These are phyloP conservation scores for Kazachstania psychrophila DNA, from an alignment of 805 yeast species.

Conservation along the genomic window DNA sequence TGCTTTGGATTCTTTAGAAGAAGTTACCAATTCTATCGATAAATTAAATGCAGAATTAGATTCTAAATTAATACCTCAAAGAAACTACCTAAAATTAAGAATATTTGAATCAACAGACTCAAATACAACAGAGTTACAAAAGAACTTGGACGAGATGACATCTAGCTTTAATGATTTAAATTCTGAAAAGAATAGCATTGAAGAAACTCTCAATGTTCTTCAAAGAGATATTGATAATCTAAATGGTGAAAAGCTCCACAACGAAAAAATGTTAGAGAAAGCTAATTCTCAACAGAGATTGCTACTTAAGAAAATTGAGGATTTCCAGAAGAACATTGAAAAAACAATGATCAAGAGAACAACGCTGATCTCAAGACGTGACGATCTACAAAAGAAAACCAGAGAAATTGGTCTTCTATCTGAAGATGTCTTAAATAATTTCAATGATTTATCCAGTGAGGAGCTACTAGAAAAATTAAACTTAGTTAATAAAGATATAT, in stretches of 20 bases:
- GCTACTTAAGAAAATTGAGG: constrained; percentile 47
- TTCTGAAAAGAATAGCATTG: constrained; percentile 23
- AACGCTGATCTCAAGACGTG: constrained; percentile 49
- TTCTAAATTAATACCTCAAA: constrained; percentile 49
- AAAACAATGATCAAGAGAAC: constrained; percentile 54
- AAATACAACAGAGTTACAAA: constrained; percentile 8
- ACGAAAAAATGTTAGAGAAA: constrained; percentile 36
- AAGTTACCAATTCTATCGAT: constrained; percentile 18
- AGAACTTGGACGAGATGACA: constrained; percentile 21
- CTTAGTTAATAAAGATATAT: constrained; percentile 46
- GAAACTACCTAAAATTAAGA: constrained; percentile 31
- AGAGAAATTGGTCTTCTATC: constrained; percentile 84
- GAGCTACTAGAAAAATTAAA: constrained; percentile 46
- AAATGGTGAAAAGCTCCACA: constrained; percentile 22
- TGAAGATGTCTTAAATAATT: constrained; percentile 62
- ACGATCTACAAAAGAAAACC: constrained; percentile 62
- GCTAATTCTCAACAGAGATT: constrained; percentile 50
- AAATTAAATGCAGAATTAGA: constrained; percentile 45
- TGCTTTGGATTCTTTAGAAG: constrained; percentile 18
- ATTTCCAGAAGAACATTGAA: constrained; percentile 55
- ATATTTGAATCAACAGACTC: constrained; percentile 12
- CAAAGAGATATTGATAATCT: constrained; percentile 24
- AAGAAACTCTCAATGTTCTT: constrained; percentile 21
- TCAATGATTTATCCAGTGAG: constrained; percentile 40
- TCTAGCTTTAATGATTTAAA: constrained; percentile 3